These are phyloP conservation scores for Canariomyces notabilis DNA, from an alignment of 2,329 filamentous ascomycete genomes.

Conservation along the genomic window DNA sequence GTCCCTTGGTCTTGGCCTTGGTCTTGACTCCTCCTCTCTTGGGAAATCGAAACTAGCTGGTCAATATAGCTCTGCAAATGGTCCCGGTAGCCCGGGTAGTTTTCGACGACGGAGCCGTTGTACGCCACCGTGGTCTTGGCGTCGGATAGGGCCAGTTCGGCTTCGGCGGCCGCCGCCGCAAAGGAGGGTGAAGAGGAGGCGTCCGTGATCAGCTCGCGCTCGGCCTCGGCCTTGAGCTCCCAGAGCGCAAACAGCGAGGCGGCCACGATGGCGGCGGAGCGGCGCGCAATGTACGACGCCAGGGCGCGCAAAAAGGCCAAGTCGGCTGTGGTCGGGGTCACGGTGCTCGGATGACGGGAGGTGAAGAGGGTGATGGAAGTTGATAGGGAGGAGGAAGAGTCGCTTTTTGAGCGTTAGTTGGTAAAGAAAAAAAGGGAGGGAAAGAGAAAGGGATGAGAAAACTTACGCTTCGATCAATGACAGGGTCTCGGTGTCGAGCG, in stretches of 20 bases:
- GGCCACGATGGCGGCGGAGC: conserved; percentile 56
- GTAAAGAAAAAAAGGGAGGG: neutral
- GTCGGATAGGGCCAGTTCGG: conserved; percentile 34
- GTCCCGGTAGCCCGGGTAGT: conserved; percentile 63
- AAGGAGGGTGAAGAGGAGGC: conserved; percentile 28
- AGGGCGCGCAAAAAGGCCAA: conserved; percentile 48
- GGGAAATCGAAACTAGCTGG: conserved; percentile 50
- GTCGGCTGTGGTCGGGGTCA: conserved; percentile 41
- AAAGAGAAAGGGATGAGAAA: neutral
- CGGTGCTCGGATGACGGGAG: conserved; percentile 43
- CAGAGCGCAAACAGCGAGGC: conserved; percentile 56
- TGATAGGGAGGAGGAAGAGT: conserved; percentile 28
- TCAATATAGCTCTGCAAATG: conserved; percentile 61
- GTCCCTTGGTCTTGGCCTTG: neutral
- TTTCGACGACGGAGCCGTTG: conserved; percentile 75
- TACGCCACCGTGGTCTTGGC: conserved; percentile 59
- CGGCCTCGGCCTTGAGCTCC: conserved; percentile 48
- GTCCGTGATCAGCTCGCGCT: conserved; percentile 48
- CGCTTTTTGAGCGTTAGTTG: conserved; percentile 4
- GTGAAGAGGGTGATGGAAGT: conserved; percentile 45
- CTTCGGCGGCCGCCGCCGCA: conserved; percentile 47
- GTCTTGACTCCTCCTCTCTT: too few species aligned
- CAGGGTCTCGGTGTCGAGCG: conserved; percentile 56
- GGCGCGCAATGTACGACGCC: conserved; percentile 49
- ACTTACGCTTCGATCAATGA: conserved; percentile 54